These are phyloP conservation scores for Coemansia sp. DNA, from an alignment of 192 early-diverging fungal genomes.

Conservation along the genomic window DNA sequence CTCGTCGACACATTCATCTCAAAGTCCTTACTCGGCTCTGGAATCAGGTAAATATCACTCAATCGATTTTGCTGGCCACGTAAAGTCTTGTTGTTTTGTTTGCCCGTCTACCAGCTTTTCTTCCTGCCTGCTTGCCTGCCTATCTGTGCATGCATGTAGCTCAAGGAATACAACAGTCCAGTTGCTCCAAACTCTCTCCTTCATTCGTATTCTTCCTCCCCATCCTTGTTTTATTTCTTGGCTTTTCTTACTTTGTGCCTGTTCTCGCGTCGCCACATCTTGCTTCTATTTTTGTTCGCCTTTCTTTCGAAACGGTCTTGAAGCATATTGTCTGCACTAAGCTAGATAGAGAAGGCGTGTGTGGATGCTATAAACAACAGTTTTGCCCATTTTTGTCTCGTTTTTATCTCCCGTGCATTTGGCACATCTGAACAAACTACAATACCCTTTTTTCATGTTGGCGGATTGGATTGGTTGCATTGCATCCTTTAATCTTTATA, in stretches of 20 bases:
- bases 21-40: conserved; percentile 45
- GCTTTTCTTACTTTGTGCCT: not conserved
- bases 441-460: conserved; percentile 5
- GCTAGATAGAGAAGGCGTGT: not conserved
- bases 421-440: not conserved
- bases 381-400: not conserved
- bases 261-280: not conserved
- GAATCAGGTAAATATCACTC: conserved; percentile 40
- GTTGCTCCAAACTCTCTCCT: not conserved
- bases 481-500: conserved; percentile 2
- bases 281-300: conserved; percentile 2
- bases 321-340: not conserved
- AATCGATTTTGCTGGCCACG: conserved; percentile 8
- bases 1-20: conserved; percentile 40
- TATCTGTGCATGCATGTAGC: no score
- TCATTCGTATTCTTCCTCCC: not conserved
- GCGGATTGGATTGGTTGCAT: conserved; percentile 10
- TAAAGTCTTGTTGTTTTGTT: no score
- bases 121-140: no score
- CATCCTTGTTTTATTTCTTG: not conserved
- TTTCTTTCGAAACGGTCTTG: conserved; percentile 1
- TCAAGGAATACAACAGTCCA: conserved; percentile 1
- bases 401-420: not conserved
- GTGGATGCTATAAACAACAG: not conserved
- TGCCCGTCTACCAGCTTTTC: no score